Conservation (phyloP, 352 stramenopile genomes). For the Phytophthora crassamura region DNA sequence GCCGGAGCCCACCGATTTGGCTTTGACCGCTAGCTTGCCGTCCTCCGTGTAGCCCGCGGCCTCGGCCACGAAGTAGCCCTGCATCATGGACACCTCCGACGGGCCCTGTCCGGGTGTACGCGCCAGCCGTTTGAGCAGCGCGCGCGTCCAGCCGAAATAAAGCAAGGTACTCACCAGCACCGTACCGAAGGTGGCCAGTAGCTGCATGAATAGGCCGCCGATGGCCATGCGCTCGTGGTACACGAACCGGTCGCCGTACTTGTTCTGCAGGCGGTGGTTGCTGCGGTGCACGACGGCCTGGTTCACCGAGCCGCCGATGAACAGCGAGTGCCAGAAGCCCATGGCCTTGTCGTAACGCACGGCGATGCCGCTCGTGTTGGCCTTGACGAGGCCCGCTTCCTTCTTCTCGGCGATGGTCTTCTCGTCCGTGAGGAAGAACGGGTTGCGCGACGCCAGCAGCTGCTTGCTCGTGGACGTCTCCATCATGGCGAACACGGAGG, state of each 20-base stretch:
- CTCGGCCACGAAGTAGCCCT: conserved; percentile 76
- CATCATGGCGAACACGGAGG: conserved; percentile 63
- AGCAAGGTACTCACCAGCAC: conserved; percentile 50
- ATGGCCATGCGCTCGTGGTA: conserved; percentile 72
- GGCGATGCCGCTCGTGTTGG: conserved; percentile 43
- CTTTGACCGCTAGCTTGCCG: conserved; percentile 50
- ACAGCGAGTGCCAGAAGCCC: conserved; percentile 66
- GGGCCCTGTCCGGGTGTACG: conserved; percentile 85
- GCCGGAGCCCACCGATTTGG: conserved; percentile 44
- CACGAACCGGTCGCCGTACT: conserved; percentile 69
- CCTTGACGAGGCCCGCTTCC: conserved; percentile 30
- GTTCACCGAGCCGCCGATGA: conserved; percentile 87
- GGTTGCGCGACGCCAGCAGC: conserved; percentile 46
- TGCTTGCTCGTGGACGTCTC: conserved; percentile 56
- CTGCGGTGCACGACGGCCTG: conserved; percentile 78
- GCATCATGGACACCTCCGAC: conserved; percentile 76
- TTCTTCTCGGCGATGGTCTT: conserved; percentile 47
- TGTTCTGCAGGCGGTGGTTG: conserved; percentile 62
- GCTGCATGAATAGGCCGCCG: conserved; percentile 52
- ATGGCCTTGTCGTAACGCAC: conserved; percentile 81
- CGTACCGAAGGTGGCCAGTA: conserved; percentile 46
- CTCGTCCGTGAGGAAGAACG: conserved; percentile 69
- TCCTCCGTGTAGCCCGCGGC: conserved; percentile 52
- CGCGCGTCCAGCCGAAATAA: conserved; percentile 68
- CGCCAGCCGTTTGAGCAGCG: conserved; percentile 71